Evolutionary conservation across 2,329 filamentous ascomycete species (phyloP), one percentile per base, ranked within the genome.

Genomic region (Aaosphaeria arxii): DNA sequence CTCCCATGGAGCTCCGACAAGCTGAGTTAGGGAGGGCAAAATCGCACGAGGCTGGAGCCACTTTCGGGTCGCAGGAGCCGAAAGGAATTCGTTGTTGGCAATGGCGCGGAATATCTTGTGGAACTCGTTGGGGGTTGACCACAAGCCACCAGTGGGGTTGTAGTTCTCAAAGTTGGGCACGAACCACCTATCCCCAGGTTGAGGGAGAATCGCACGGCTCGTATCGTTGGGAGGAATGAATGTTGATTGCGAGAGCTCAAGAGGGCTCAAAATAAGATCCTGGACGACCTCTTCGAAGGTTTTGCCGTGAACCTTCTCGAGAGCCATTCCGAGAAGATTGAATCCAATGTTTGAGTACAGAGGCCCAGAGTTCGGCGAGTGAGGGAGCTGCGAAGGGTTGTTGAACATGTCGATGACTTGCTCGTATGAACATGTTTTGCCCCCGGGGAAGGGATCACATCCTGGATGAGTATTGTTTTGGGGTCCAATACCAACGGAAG

Each of bases 1-100:
- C 30, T 64, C 62, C 62, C 61, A 65, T 4, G 61, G 58, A 7
- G 57, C 55, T 4, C 61, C 61, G 11, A 63, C 56, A 6, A 54
- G 47, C 44, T 64, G 62, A 4, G 59, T 47, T 1, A 57, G 35
- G 1, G 58, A 61, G 7, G 54, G 52, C 11, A 58, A 28, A 2
- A 59, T 45, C 4, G 54, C 49, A 4, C 47, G 52, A 0, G 62
- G 62, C 11, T 65, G 53, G 28, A 65, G 44, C 62, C 60, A 65
- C 4, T 43, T 46, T 1, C 60, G 54, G 4, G 58, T 56, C 13
- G 49, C 41, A 4, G 47, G 45, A 28, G 53, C 48, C 6, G 46
- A 44, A 13, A 63, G 56, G 1, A 62, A 43, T 11, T 55, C 41
- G 30, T 56, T 30, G 3, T 55, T 47, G 4, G 55, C 51, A 2